Conservation (phyloP, 2,329 filamentous ascomycete species). For the Furcasterigmium sp. region DNA sequence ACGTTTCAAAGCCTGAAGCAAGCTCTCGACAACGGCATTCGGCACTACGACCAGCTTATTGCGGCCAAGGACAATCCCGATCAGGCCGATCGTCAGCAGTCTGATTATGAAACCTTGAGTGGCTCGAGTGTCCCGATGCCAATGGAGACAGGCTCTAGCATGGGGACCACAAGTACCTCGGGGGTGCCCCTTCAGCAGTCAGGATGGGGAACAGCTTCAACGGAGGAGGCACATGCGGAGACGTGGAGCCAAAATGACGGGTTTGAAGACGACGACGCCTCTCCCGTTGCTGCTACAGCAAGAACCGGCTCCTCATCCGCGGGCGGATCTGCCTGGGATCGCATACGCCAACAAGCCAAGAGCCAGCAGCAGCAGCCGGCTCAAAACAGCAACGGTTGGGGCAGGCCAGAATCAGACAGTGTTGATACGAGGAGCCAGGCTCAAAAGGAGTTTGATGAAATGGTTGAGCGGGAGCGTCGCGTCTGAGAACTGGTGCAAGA, state of each 20-base stretch:
- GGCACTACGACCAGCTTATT: background rate
- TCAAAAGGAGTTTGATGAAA: slow-evolving; percentile 44
- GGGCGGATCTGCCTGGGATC: slow-evolving; percentile 37
- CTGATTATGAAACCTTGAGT: too few species aligned
- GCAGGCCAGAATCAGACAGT: slow-evolving; percentile 29
- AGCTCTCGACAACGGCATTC: too few species aligned
- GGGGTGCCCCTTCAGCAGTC: background rate
- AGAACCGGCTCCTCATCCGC: slow-evolving; percentile 11
- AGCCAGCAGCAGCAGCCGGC: slow-evolving; percentile 4
- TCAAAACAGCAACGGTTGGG: slow-evolving; percentile 24
- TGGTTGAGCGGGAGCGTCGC: slow-evolving; percentile 39
- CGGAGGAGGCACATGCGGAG: slow-evolving; percentile 2
- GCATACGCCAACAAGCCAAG: slow-evolving; percentile 31
- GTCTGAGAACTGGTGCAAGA: background rate
- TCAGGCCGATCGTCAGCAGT: background rate
- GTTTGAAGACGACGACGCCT: slow-evolving; percentile 33
- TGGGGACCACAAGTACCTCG: background rate
- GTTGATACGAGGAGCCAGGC: slow-evolving; percentile 35
- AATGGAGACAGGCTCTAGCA: too few species aligned
- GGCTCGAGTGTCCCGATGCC: too few species aligned
- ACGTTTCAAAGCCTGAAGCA: too few species aligned
- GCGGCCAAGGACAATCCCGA: background rate
- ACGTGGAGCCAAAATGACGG: slow-evolving; percentile 17
- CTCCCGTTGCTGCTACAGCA: slow-evolving; percentile 31
- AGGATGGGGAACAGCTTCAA: slow-evolving; percentile 1